These are phyloP conservation scores for Tricholoma bakamatsutake DNA, from an alignment of 768 basidiomycete species.

Conservation along the genomic window DNA sequence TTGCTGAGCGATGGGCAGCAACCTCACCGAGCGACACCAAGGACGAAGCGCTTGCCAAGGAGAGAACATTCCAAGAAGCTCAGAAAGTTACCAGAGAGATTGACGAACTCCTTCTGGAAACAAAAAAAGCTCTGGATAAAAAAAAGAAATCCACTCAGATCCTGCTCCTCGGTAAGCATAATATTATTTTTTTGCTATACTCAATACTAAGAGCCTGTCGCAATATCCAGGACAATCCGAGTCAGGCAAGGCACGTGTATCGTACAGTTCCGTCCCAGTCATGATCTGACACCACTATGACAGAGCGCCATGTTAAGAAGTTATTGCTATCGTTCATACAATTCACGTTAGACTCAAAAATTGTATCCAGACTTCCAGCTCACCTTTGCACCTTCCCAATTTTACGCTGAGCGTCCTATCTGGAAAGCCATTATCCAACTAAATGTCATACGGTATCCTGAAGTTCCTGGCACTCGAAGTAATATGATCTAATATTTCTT, in stretches of 20 bases:
- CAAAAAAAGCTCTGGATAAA: constrained; percentile 41
- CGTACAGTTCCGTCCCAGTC: not conserved
- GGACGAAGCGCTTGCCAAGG: constrained; percentile 25
- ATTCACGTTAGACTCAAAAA: not conserved
- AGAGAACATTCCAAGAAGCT: constrained; percentile 35
- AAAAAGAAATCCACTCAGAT: constrained; percentile 49
- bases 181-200: not conserved
- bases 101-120: constrained; percentile 39
- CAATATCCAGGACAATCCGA: constrained; percentile 46
- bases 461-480: not conserved
- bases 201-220: not conserved
- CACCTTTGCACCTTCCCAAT: constrained; percentile 55
- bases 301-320: constrained; percentile 49
- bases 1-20: not conserved
- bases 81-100: constrained; percentile 40
- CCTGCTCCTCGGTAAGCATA: constrained; percentile 43
- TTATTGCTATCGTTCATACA: constrained; percentile 10
- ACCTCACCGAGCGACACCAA: not conserved
- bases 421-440: constrained; percentile 67
- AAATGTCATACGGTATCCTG: constrained; percentile 54
- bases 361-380: constrained; percentile 55
- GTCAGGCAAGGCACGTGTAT: constrained; percentile 42
- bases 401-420: constrained; percentile 47
- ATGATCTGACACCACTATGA: not conserved
- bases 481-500: not conserved